Evolutionary conservation across 345 rosid species (phyloP), one percentile per base, ranked within the genome.

Genomic region (Eucalyptus guilfoylei): DNA sequence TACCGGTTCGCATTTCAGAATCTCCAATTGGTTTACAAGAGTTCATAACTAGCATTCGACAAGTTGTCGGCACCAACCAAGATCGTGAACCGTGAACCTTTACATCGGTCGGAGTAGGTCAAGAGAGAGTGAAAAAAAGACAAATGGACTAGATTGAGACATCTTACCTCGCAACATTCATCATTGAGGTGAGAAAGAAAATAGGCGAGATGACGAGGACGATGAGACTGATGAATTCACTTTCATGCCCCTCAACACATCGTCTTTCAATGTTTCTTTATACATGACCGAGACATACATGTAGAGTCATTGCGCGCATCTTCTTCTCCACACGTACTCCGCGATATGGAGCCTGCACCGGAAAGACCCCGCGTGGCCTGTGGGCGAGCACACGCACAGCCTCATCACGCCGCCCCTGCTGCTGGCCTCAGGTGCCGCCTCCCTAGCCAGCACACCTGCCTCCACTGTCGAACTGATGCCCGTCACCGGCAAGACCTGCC

Each of bases 381-480:
- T 90, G 49, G 91, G 91, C 49, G 89, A 90, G 87, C 91, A 90
- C 54, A 64, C 1, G 89, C 91, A 90, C 89, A 14, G 81, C 89
- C 80, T 87, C 64, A 21, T 37, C 55, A 14, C 87, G 58, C 92
- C 67, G 13, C 87, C 93, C 10, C 89, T 91, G 16, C 60, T 88
- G 40, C 86, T 88, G 48, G 90, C 88, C 7, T 23, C 89, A 62
- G 55, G 90, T 67, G 52, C 86, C 37, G 19, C 86, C 62, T 55
- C 89, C 72, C 88, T 69, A 24, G 34, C 14, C 15, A 47, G 88
- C 28, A 17, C 85, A 0, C 7, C 83, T 2, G n/a, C 88, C 26
- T 47, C 49, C 58, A 0, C 87, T 32, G 55, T 34, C 23, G 83
- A 24, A 34, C 50, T 64, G 6, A 47, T 14, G 14, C 32, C 60